These are phyloP conservation scores for Solanum ossicruentum DNA, from an alignment of 257 asterid genomes.

Conservation along the genomic window DNA sequence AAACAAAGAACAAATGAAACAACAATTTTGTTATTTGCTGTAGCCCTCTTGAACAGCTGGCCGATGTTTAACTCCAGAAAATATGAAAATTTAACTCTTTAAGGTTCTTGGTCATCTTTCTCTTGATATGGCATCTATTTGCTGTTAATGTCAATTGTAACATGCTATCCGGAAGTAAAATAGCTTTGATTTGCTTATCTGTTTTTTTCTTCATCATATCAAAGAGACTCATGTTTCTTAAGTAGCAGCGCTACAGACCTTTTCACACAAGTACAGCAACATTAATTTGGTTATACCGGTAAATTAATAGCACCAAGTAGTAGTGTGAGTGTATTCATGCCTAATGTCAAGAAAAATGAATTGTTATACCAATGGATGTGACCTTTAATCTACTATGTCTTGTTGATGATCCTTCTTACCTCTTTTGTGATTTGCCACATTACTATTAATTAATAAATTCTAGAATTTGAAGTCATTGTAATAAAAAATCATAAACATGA, in stretches of 20 bases:
- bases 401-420: neutral
- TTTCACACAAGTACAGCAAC: neutral
- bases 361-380: neutral
- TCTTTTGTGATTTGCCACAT: neutral
- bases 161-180: neutral
- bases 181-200: neutral
- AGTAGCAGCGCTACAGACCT: neutral
- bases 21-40: neutral
- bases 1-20: neutral
- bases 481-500: neutral
- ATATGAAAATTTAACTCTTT: neutral
- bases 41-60: neutral
- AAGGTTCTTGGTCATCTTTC: neutral
- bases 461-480: neutral
- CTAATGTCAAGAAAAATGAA: neutral
- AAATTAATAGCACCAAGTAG: neutral
- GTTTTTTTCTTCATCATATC: neutral
- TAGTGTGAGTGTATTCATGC: neutral
- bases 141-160: neutral
- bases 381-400: neutral
- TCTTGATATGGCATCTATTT: neutral
- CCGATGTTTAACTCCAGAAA: neutral
- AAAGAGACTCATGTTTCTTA: neutral
- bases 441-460: neutral
- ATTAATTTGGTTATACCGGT: neutral